A percentile compares a stretch with the other conserved stretches of the same genome.
Evolutionary conservation across 208 protist genomes (phyloP).

Genomic region (Acanthamoeba lenticulata): DNA sequence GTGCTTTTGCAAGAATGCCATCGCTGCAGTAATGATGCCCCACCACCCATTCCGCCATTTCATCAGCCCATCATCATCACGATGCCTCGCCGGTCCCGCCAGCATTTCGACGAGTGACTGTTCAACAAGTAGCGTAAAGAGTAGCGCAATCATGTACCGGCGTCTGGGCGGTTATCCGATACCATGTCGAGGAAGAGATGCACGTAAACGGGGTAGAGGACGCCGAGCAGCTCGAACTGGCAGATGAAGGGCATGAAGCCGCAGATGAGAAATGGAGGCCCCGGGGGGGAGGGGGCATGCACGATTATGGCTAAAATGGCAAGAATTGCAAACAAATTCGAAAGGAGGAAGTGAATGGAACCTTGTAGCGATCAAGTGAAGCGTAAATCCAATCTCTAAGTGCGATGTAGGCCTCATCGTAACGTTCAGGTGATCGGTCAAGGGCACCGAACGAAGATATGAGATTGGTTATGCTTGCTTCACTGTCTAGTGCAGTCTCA

Average conservation of each 20-base stretch:
- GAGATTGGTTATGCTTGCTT: slow-evolving; percentile 33
- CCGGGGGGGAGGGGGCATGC: neutral
- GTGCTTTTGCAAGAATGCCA: slow-evolving; percentile 41
- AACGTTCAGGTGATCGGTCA: slow-evolving; percentile 65
- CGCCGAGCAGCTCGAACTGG: slow-evolving; percentile 77
- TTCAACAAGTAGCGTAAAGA: no score
- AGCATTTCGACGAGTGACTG: no score
- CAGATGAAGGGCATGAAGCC: neutral
- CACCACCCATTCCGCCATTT: neutral
- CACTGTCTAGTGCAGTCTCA: neutral
- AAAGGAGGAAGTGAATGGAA: neutral
- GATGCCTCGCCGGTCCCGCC: no score
- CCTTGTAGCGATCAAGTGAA: slow-evolving; percentile 82
- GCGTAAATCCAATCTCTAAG: slow-evolving; percentile 81
- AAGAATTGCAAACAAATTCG: no score
- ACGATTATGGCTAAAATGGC: no score
- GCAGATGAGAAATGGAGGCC: neutral
- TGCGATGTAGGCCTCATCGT: slow-evolving; percentile 73
- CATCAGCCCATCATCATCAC: neutral
- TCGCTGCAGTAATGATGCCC: neutral
- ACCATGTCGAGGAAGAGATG: slow-evolving; percentile 86
- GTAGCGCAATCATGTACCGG: neutral
- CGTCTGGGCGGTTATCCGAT: slow-evolving; percentile 73
- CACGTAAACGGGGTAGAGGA: slow-evolving; percentile 86
- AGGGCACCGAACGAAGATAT: slow-evolving; percentile 14